Base-by-base conservation (phyloP, 352 stramenopile species). In the Pythium sp. region DNA sequence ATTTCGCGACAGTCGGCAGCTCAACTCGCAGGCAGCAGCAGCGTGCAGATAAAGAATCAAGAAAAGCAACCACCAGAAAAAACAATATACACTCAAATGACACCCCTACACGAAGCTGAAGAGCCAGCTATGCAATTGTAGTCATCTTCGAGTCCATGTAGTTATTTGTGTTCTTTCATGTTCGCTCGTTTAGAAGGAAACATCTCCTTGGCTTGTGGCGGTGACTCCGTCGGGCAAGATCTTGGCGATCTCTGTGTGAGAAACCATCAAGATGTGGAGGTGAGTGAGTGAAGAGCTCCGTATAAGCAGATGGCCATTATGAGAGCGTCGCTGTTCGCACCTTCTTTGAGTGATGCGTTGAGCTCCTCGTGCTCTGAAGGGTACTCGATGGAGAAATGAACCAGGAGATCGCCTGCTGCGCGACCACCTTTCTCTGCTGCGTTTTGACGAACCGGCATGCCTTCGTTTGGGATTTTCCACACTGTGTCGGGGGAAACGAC, bases 321-420 rank as follows among this genome's bases (percentile, higher is more conserved):
- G 15, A 8, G 12, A 47, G 5, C 7, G 5, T 55, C 47, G 1
- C 47, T 55, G 11, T 20, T n/a, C 47, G 9, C n/a, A 65, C 51
- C 62, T 68, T 60, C 51, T 43, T 68, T 68, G 36, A 58, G n/a
- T 3, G 64, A 57, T 26, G 26, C 34, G 2, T 64, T 63, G 9
- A 82, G 67, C 20, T 94, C 71, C 43, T 80, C 65, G 47, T 86
- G 84, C 9, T 62, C 56, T 0, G 32, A 32, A 6, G 94, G 94
- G 76, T 98, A 98, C 64, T 91, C 66, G 43, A 99, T 94, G 54
- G 93, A 73, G 79, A 98, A 98, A 18, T 92, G 97, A 57, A 99
- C 83, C 64, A 93, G 89, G 36, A 98, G 79, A 71, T 97, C 84
- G 30, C 94, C 75, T 46, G 73, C 75, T 51, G 71, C 75, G 57